Evolutionary conservation across 2,329 filamentous ascomycete genomes (phyloP), one percentile per base, ranked within the genome.

Genomic region (Mariannaea elegans): DNA sequence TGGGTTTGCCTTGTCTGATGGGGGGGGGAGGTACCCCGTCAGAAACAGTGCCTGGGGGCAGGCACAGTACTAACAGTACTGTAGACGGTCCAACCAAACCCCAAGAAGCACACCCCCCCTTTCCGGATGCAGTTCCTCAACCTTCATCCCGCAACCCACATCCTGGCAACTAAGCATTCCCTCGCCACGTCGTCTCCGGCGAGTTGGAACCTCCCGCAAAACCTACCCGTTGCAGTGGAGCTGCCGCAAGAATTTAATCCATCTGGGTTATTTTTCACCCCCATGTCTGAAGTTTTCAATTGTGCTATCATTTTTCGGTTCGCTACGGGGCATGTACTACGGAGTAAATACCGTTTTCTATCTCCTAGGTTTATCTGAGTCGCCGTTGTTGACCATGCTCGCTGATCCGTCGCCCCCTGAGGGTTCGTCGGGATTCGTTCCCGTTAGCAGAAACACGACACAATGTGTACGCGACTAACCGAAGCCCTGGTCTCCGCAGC

Each of bases 161-260:
- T 59, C 56, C 56, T 42, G 36, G 56, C 45, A 31, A 47, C 29
- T 48, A 41, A 58, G 49, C 56, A 59, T 54, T 16, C 56, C 56
- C 48, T 58, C 56, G 50, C 45, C 56, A 45, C 45, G 49, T 50
- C 38, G 42, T 47, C 49, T 51, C 56, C 50, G 56, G 38, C 45
- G 49, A 53, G 56, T 59, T 59, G 56, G 56, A 49, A 54, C 56
- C 49, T 59, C 56, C 56, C 44, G 56, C 44, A 42, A 49, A 59
- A 49, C 49, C 56, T 44, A 59, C 49, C 32, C 49, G 23, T 19
- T 18, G 18, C 14, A 7, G 50, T 54, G 50, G 56, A 50, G 56
- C 39, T 44, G 34, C 32, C 38, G 44, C 36, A 53, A 19, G 27
- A 29, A 23, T 34, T 18, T 32, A 23, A 49, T 42, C 16, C 44